phyloP scores from a whole-genome alignment of 805 yeast species.

The Wickerhamiella alocasiicola region DNA sequence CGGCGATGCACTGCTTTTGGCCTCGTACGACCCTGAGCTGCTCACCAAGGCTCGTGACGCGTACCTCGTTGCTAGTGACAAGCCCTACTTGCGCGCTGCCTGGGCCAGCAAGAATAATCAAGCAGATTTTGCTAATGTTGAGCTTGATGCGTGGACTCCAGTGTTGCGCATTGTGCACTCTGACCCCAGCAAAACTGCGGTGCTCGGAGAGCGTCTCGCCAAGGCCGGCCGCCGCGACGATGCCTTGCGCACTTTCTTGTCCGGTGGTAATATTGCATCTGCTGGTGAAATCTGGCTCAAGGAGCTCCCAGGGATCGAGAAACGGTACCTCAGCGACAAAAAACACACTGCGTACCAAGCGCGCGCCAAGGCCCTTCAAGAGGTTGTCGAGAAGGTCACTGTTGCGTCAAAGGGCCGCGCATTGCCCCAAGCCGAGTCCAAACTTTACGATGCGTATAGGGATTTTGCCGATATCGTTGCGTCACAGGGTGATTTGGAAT shows the following conservation, averaged over 20 bases:
- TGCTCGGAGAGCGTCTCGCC: constrained; percentile 68
- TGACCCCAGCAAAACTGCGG: constrained; percentile 16
- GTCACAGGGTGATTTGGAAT: constrained; percentile 67
- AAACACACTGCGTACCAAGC: constrained; percentile 60
- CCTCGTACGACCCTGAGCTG: constrained; percentile 38
- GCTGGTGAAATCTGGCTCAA: constrained; percentile 73
- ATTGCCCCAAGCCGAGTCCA: constrained; percentile 31
- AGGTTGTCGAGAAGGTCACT: constrained; percentile 72
- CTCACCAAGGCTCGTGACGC: constrained; percentile 59
- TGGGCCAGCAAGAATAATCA: constrained; percentile 43
- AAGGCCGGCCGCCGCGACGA: constrained; percentile 44
- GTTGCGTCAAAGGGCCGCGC: constrained; percentile 35
- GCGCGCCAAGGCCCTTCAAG: constrained; percentile 66
- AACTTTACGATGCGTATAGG: constrained; percentile 48
- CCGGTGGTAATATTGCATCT: constrained; percentile 70
- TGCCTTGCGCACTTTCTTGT: constrained; percentile 66
- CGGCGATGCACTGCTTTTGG: constrained; percentile 70
- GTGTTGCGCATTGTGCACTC: constrained; percentile 46
- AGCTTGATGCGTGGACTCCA: constrained; percentile 70
- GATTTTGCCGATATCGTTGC: constrained; percentile 77
- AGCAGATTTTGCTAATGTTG: constrained; percentile 56
- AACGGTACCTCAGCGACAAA: constrained; percentile 28
- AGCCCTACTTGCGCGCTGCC: constrained; percentile 60
- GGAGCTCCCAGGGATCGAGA: constrained; percentile 46
- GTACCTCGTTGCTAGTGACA: constrained; percentile 50